A percentile compares a stretch with the other conserved stretches of the same genome.
These are phyloP conservation scores for Russula dissimulans DNA, from an alignment of 768 basidiomycete species.

Conservation along the genomic window DNA sequence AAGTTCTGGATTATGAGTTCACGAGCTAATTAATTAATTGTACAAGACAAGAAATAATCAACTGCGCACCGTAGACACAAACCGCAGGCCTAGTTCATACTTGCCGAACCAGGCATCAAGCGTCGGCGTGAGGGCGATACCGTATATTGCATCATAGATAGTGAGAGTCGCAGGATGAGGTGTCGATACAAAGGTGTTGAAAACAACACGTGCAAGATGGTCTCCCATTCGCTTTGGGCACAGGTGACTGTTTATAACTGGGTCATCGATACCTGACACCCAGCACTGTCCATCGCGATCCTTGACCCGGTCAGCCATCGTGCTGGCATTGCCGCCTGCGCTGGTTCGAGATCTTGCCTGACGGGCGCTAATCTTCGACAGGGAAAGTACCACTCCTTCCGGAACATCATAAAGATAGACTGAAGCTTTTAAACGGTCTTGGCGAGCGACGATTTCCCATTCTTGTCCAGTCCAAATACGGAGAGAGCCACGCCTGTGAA, in stretches of 20 bases:
- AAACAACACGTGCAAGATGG: background rate
- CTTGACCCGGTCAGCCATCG: background rate
- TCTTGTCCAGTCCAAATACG: background rate
- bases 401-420: no score
- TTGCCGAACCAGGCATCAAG: background rate
- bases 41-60: background rate
- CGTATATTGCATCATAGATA: background rate
- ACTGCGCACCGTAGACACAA: background rate
- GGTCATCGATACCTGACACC: background rate
- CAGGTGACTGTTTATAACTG: background rate
- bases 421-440: background rate
- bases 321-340: background rate
- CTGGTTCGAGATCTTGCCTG: background rate
- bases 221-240: background rate
- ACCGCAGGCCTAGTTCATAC: background rate
- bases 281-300: background rate
- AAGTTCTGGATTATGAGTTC: background rate
- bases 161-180: background rate
- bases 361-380: background rate
- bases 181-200: background rate
- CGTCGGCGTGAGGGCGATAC: background rate
- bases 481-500: background rate
- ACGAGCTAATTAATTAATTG: background rate
- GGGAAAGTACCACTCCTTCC: no score
- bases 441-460: background rate